Evolutionary conservation across 306 rosid genomes (phyloP), one percentile per base, ranked within the genome.

Genomic region (Nissolia schottii): DNA sequence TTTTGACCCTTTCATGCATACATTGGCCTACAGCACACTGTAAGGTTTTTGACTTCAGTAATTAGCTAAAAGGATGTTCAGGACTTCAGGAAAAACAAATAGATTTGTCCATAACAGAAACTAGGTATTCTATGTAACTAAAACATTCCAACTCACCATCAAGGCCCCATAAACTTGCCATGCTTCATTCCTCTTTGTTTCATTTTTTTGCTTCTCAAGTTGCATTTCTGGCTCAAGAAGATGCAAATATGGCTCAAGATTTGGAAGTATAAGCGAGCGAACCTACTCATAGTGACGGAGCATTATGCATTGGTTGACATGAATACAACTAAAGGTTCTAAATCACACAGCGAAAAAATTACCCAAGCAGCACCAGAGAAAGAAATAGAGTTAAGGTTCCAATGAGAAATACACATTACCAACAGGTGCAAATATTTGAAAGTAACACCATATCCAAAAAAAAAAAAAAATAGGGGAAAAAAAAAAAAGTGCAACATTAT

Each of bases 131-230:
- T 51, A 16, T 40, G 65, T 11, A 24, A 38, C 28, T 34, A 65
- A 80, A 80, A 73, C 29, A 65, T 31, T 51, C 49, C 54, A 68
- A 81, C 87, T 82, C 68, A 93, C 98, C 96, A 84, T 78, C 88
- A 91, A 85, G 74, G 97, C 92, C 34, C 98, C 93, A 59, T 87
- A 85, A 60, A 91, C 96, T 75, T 76, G 89, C 89, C 96, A 89
- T 63, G 96, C 97, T 83, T 91, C 91, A 61, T 76, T 87, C 85
- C 94, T 91, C 83, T 89, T 91, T 60, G 81, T 79, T 82, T 79
- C 94, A 67, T 91, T 87, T 71, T 80, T 89, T 77, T 87, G 97
- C 69, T 85, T 87, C 79, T 91, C 97, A 73, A 37, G 82, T 67
- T 77, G 87, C 97, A 87, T 87, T 67, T 92, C 96, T 40, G 97